These are phyloP conservation scores for Chlorella variabilis DNA, from an alignment of 163 green algal genomes.

Conservation along the genomic window DNA sequence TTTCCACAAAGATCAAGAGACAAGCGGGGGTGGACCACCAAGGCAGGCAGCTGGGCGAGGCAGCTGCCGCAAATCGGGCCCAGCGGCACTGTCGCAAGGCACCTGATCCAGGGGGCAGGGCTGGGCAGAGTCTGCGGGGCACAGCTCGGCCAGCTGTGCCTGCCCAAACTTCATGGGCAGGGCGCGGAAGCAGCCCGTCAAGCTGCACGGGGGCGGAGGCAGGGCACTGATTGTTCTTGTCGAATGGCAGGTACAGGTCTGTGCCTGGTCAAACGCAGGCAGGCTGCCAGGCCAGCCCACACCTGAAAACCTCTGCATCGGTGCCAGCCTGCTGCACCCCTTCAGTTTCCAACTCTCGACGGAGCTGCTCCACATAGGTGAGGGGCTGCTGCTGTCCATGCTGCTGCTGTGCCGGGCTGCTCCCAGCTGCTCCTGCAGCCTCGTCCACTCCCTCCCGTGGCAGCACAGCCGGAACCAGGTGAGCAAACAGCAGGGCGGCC, in stretches of 20 bases:
- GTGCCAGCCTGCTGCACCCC: background rate
- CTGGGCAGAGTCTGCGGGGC: background rate
- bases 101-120: conserved; percentile 2
- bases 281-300: background rate
- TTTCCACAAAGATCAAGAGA: no score
- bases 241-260: background rate
- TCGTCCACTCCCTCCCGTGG: background rate
- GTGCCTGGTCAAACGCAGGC: background rate
- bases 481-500: conserved; percentile 36
- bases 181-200: conserved; percentile 41
- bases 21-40: no score
- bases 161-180: conserved; percentile 21
- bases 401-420: background rate
- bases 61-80: no score
- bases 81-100: no score
- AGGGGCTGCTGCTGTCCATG: background rate
- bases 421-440: no score
- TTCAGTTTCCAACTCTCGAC: background rate
- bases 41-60: no score
- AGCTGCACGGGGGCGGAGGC: conserved; percentile 22
- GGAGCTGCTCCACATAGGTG: background rate
- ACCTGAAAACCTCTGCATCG: background rate
- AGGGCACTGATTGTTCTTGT: background rate
- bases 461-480: conserved; percentile 15
- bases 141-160: background rate